Conservation (phyloP, 2,329 filamentous ascomycete genomes). For the Didymosphaeria variabile region DNA sequence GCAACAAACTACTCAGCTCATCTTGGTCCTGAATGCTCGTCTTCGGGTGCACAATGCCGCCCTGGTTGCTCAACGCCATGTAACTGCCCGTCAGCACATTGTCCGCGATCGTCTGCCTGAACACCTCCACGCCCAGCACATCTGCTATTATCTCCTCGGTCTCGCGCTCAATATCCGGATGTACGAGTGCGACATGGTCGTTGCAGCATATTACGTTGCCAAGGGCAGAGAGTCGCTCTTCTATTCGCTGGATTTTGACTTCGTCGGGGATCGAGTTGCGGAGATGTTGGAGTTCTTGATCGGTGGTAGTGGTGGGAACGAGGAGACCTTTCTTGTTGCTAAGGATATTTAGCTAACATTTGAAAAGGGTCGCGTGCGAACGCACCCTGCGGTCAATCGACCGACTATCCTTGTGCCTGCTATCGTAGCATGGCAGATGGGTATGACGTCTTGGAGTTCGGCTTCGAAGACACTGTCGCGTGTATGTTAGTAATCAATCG, state of each 20-base stretch:
- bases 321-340: conserved; percentile 97
- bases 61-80: conserved; percentile 95
- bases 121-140: conserved; percentile 87
- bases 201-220: conserved; percentile 97
- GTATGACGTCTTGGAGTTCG: conserved; percentile 95
- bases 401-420: conserved; percentile 96
- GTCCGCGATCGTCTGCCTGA: conserved; percentile 93
- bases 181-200: conserved; percentile 95
- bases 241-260: conserved; percentile 95
- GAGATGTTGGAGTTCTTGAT: conserved; percentile 97
- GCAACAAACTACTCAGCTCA: conserved; percentile 89
- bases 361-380: not conserved
- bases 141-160: conserved; percentile 99
- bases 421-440: conserved; percentile 96
- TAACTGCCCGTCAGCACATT: conserved; percentile 97
- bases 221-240: conserved; percentile 93
- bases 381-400: conserved; percentile 88
- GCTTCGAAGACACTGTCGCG: conserved; percentile 85
- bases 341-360: conserved; percentile 11
- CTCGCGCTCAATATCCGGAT: conserved; percentile 96
- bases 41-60: conserved; percentile 96
- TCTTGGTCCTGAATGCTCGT: conserved; percentile 98
- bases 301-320: conserved; percentile 93
- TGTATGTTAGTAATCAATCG: conserved; percentile 26
- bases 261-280: conserved; percentile 91